These are phyloP conservation scores for Amauroascus verrucosus DNA, from an alignment of 2,329 filamentous ascomycete genomes.

Conservation along the genomic window DNA sequence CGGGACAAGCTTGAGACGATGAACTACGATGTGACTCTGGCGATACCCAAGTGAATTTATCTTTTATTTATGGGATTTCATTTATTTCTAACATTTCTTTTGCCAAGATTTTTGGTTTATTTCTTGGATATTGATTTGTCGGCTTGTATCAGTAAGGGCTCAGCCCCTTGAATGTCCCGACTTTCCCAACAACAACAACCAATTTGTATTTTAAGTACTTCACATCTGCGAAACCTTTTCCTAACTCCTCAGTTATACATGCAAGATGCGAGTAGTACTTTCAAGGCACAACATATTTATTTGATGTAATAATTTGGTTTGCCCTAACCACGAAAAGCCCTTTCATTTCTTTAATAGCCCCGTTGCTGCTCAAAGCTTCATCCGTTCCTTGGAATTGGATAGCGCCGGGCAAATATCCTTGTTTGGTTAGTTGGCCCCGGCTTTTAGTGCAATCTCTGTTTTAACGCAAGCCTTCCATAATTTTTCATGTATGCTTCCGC, in stretches of 20 bases:
- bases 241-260: no score
- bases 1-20: slow-evolving; percentile 7
- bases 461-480: no score
- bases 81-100: background rate
- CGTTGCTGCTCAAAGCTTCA: background rate
- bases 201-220: no score
- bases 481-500: no score
- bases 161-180: no score
- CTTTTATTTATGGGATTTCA: background rate
- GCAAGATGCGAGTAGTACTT: background rate
- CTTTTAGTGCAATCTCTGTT: no score
- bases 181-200: no score
- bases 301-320: background rate
- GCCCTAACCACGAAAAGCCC: background rate
- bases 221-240: no score
- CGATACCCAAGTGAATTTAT: slow-evolving; percentile 10
- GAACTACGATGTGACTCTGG: slow-evolving; percentile 9
- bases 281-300: background rate
- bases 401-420: no score
- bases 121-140: background rate
- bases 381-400: background rate
- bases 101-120: background rate
- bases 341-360: background rate
- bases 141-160: background rate
- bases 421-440: no score